Evolutionary conservation across 2,329 filamentous ascomycete genomes (phyloP).

Genomic region (Xylaria sp.): DNA sequence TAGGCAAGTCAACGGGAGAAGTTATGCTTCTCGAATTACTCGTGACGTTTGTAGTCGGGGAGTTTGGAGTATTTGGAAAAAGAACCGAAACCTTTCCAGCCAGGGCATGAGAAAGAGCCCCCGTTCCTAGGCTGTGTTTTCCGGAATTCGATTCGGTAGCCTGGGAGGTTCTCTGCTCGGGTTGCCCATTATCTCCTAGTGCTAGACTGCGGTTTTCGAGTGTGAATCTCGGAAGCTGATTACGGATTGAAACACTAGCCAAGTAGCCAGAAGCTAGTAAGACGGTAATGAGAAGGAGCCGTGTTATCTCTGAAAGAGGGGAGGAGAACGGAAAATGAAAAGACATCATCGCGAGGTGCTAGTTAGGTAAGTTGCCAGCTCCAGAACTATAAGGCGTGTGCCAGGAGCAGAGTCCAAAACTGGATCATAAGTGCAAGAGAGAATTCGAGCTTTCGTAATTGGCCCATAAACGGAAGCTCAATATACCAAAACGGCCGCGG

Average conservation of each 20-base stretch:
- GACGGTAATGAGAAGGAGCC: conserved; percentile 20
- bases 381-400: conserved; percentile 2
- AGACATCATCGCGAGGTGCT: conserved; percentile 20
- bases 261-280: conserved; percentile 25
- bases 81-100: conserved; percentile 18
- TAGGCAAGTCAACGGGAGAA: conserved; percentile 13
- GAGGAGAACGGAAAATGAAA: conserved; percentile 13
- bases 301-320: conserved; percentile 18
- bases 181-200: not conserved
- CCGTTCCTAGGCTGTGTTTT: conserved; percentile 22
- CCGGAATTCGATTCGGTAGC: conserved; percentile 1
- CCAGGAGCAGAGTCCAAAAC: conserved; percentile 17
- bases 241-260: conserved; percentile 11
- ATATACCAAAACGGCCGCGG: conserved; percentile 34
- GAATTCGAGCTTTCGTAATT: conserved; percentile 27
- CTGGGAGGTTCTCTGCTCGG: not conserved
- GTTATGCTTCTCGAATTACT: conserved; percentile 16
- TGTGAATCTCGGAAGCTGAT: conserved; percentile 3
- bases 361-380: not conserved
- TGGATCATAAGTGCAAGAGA: conserved; percentile 9
- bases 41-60: conserved; percentile 21
- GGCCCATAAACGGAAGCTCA: conserved; percentile 36
- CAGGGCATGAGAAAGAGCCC: conserved; percentile 13
- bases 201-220: conserved; percentile 10
- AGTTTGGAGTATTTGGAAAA: conserved; percentile 17